A percentile compares a stretch with the other conserved stretches of the same genome.
These are phyloP conservation scores for Boletus reticulatus DNA, from an alignment of 768 basidiomycete species.

Conservation along the genomic window DNA sequence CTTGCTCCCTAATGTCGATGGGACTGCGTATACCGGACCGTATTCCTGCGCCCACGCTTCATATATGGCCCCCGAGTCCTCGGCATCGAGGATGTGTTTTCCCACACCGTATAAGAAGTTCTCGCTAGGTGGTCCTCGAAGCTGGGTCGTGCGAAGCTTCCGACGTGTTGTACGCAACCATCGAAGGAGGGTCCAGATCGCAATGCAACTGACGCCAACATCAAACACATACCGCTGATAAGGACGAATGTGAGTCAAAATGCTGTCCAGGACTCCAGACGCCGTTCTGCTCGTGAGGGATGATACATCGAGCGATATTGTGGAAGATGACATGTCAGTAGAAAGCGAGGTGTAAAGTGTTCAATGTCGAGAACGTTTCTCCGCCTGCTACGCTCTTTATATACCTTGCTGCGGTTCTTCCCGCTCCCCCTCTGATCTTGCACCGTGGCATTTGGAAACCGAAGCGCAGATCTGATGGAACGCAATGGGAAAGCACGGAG, in stretches of 20 bases:
- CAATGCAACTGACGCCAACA: neutral
- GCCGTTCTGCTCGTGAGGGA: neutral
- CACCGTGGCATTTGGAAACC: too few species aligned
- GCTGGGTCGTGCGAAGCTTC: conserved; percentile 8
- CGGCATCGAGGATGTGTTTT: neutral
- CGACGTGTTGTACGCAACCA: neutral
- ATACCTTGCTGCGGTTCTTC: too few species aligned
- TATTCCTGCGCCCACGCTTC: conserved; percentile 24
- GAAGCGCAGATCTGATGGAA: too few species aligned
- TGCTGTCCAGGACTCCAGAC: neutral
- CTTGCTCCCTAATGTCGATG: conserved; percentile 10
- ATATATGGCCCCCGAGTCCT: conserved; percentile 8
- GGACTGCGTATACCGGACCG: conserved; percentile 15
- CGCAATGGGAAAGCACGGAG: too few species aligned
- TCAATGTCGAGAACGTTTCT: too few species aligned
- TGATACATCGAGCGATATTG: neutral
- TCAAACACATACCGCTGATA: neutral
- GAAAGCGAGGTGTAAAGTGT: neutral
- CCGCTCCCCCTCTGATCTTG: too few species aligned
- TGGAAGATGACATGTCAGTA: neutral
- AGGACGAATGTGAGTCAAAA: neutral
- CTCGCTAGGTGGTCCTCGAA: conserved; percentile 18
- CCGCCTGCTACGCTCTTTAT: too few species aligned
- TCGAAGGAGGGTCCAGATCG: conserved; percentile 9
- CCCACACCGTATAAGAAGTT: conserved; percentile 19